Conservation (phyloP, 176 grass and related monocot species). For the Oropetium thomaeum region DNA sequence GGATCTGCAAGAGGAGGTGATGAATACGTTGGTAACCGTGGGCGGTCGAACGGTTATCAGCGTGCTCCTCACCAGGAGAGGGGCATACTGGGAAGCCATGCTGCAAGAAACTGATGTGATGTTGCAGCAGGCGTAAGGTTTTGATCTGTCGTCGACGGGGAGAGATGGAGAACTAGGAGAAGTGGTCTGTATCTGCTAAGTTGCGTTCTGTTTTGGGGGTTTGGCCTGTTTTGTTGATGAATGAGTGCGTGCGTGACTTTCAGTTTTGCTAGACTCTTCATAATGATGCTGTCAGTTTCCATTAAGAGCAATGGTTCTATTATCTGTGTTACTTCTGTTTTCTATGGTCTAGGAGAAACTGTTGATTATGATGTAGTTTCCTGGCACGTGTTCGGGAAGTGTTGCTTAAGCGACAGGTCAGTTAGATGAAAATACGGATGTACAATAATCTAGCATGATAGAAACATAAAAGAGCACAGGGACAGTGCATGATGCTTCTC, state of each 20-base stretch:
- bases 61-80: constrained; percentile 48
- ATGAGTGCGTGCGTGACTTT: constrained; percentile 3
- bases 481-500: too few relatives aligned
- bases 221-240: constrained; percentile 35
- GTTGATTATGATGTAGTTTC: too few relatives aligned
- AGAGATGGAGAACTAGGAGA: constrained; percentile 32
- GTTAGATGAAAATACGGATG: too few relatives aligned
- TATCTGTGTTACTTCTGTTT: not conserved
- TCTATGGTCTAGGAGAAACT: not conserved
- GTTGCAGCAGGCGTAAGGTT: constrained; percentile 34
- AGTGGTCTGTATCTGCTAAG: constrained; percentile 32
- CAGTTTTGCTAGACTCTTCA: constrained; percentile 22
- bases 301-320: constrained; percentile 1
- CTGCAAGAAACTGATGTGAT: constrained; percentile 23
- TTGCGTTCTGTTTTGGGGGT: constrained; percentile 39
- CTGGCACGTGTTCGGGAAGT: too few relatives aligned
- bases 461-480: too few relatives aligned
- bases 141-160: constrained; percentile 36
- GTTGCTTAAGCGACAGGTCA: too few relatives aligned
- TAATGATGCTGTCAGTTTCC: constrained; percentile 24
- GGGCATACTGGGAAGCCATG: constrained; percentile 56
- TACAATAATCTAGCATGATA: too few relatives aligned
- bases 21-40: constrained; percentile 45
- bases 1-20: constrained; percentile 39
- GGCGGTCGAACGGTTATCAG: constrained; percentile 48